Evolutionary conservation across 805 yeast species (phyloP).

Genomic region (Candida pseudoglaebosa): DNA sequence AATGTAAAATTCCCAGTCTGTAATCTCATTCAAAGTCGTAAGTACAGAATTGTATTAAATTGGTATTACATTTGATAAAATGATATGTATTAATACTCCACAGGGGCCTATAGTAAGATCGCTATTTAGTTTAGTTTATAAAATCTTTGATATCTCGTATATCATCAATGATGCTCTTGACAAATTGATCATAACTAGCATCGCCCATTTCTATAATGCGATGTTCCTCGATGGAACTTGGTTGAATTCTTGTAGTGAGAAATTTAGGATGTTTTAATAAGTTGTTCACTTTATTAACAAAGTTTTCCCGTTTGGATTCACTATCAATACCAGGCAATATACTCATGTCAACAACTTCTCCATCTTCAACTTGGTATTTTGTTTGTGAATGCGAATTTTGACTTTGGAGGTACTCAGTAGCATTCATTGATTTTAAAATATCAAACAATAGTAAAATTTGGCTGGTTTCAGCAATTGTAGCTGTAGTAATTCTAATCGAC

Average conservation of each 20-base stretch:
- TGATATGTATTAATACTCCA: too few relatives aligned
- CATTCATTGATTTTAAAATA: slow-evolving; percentile 50
- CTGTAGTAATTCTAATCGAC: slow-evolving; percentile 32
- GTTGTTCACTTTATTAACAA: slow-evolving; percentile 61
- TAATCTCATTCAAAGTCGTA: too few relatives aligned
- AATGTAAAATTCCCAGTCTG: too few relatives aligned
- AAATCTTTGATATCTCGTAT: slow-evolving; percentile 32
- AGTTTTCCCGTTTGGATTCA: slow-evolving; percentile 52
- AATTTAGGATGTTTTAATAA: slow-evolving; percentile 85
- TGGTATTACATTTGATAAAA: too few relatives aligned
- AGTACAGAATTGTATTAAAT: too few relatives aligned
- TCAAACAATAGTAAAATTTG: slow-evolving; percentile 66
- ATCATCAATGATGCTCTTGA: slow-evolving; percentile 31
- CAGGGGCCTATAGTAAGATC: too few relatives aligned
- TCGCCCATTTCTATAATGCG: slow-evolving; percentile 49
- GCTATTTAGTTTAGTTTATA: slow-evolving; percentile 11
- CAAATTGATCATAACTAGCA: slow-evolving; percentile 18
- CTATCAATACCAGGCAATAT: slow-evolving; percentile 60
- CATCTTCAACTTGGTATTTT: not conserved
- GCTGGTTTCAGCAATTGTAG: slow-evolving; percentile 37
- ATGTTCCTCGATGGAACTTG: slow-evolving; percentile 65
- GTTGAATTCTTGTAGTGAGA: slow-evolving; percentile 61
- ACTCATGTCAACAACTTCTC: slow-evolving; percentile 22
- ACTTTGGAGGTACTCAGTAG: slow-evolving; percentile 40
- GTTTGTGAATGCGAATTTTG: slow-evolving; percentile 6